Conservation (phyloP, 2,329 filamentous ascomycete species). For the Phyllosticta citrichinensis region DNA sequence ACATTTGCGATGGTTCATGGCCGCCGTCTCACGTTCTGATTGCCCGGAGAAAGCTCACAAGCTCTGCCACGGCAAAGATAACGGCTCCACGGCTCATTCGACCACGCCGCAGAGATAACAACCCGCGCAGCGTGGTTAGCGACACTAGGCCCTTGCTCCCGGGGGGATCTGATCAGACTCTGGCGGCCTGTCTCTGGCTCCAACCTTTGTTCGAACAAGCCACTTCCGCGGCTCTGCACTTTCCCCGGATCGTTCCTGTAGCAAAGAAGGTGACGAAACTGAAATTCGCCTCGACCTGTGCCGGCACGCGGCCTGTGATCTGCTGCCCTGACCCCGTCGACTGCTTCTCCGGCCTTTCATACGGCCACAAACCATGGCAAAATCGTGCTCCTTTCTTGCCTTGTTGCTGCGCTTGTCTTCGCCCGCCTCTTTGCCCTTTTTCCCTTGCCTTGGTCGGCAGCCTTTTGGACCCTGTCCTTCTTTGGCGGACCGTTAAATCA, state of each 20-base stretch:
- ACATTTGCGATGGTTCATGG: not conserved
- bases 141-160: not conserved
- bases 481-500: not conserved
- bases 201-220: not conserved
- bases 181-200: not conserved
- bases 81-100: not conserved
- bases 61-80: not conserved
- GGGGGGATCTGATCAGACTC: not conserved
- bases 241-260: not conserved
- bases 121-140: not conserved
- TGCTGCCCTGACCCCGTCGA: not conserved
- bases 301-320: not conserved
- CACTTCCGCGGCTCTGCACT: not conserved
- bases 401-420: not conserved
- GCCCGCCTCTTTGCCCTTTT: not conserved
- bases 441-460: not conserved
- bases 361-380: slow-evolving; percentile 3
- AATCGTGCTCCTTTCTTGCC: not conserved
- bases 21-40: not conserved
- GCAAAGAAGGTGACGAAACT: not conserved
- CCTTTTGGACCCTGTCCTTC: not conserved
- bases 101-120: not conserved
- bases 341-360: slow-evolving; percentile 8
- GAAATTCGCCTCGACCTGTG: not conserved
- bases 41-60: not conserved